These are phyloP conservation scores for Guadua angustifolia DNA, from an alignment of 176 grass and related monocot species.

Conservation along the genomic window DNA sequence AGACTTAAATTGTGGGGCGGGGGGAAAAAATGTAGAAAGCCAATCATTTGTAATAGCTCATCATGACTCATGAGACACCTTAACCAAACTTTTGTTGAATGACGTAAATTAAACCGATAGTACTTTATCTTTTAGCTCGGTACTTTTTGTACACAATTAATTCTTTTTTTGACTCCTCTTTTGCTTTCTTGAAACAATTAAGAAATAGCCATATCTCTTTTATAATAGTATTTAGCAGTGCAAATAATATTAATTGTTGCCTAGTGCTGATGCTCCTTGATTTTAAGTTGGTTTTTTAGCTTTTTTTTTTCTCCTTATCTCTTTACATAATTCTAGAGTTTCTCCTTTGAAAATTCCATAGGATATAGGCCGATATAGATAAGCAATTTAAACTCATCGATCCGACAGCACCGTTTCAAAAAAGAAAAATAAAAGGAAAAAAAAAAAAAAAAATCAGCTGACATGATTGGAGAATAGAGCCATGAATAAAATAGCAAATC, in stretches of 20 bases:
- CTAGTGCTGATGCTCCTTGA: not conserved
- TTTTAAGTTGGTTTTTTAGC: too few species aligned
- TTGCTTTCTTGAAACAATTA: not conserved
- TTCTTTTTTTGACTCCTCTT: conserved; percentile 25
- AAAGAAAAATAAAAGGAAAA: too few species aligned
- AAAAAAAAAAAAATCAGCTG: too few species aligned
- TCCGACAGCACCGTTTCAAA: too few species aligned
- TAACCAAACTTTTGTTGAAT: conserved; percentile 32
- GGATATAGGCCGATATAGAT: too few species aligned
- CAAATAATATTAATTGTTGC: conserved; percentile 8
- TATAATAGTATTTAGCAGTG: not conserved
- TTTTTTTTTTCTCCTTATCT: too few species aligned
- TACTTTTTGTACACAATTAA: conserved; percentile 44
- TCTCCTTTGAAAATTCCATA: too few species aligned
- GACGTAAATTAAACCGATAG: conserved; percentile 9
- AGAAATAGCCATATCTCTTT: not conserved
- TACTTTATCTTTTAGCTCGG: conserved; percentile 53
- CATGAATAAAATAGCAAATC: too few species aligned
- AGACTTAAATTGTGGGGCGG: too few species aligned
- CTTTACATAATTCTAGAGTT: too few species aligned
- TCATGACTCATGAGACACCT: not conserved
- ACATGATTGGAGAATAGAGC: too few species aligned
- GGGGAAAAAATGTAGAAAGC: not conserved
- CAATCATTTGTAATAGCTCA: conserved; percentile 8
- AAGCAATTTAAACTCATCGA: too few species aligned